phyloP scores from a whole-genome alignment of 345 rosid genomes.

The Salix udensis region DNA sequence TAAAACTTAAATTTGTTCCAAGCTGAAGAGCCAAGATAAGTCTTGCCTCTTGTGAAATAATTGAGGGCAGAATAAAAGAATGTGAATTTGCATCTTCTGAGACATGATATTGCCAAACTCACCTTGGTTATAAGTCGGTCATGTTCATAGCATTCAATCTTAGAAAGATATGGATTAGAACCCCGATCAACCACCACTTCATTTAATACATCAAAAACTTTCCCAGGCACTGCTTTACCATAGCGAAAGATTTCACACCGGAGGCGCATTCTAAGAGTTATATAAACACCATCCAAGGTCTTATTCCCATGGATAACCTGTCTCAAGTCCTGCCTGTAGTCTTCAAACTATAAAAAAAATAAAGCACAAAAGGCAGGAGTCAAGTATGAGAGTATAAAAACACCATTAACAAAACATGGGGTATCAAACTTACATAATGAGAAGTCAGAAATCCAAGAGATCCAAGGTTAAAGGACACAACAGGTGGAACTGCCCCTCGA shows the following conservation, averaged over 20 bases:
- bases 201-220: conserved; percentile 88
- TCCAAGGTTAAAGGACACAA: conserved; percentile 92
- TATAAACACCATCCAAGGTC: conserved; percentile 82
- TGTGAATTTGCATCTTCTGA: not conserved
- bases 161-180: conserved; percentile 97
- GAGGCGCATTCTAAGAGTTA: conserved; percentile 95
- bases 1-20: not conserved
- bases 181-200: conserved; percentile 95
- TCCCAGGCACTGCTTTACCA: conserved; percentile 86
- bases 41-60: conserved; percentile 6
- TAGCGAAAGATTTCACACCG: conserved; percentile 83
- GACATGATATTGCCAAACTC: not conserved
- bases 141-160: conserved; percentile 94
- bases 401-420: not conserved
- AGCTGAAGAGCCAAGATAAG: not conserved
- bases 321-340: conserved; percentile 71
- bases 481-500: conserved; percentile 91
- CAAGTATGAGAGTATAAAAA: conserved; percentile 10
- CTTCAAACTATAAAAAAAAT: conserved; percentile 55
- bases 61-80: not conserved
- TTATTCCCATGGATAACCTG: conserved; percentile 86
- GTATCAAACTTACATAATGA: conserved; percentile 55
- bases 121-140: conserved; percentile 97
- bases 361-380: conserved; percentile 11
- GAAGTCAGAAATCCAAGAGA: conserved; percentile 98